Evolutionary conservation across 345 rosid species (phyloP), one percentile per base, ranked within the genome.

Genomic region (Syzygium oleosum): DNA sequence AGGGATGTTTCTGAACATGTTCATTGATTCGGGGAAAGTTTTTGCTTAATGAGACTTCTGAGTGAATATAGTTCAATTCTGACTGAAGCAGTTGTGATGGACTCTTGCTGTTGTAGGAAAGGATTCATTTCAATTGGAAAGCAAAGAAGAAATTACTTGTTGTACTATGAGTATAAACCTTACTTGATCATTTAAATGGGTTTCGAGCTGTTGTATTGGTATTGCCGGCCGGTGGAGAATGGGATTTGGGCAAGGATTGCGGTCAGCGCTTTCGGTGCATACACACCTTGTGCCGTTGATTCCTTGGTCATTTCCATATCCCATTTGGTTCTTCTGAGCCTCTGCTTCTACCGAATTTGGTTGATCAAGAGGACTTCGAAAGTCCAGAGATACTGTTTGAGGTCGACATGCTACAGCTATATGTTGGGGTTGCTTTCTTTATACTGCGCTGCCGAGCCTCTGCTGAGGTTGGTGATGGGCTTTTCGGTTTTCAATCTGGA

Each of bases 281-380:
- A 92, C 89, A 93, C 98, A 54, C 96, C 98, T 11, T 96, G 99
- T 84, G 98, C 93, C 3, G 92, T 94, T n/a, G 96, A 95, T 88
- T 89, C 95, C 27, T 25, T 93, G 46, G 98, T 96, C 88, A 88
- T 96, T 27, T 91, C 90, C 87, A 34, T 94, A 90, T 95, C 99
- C 73, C 91, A 96, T 91, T 85, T 93, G 91, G 96, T 91, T 85
- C 96, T 97, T 89, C 86, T 95, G 88, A 90, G 95, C 79, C 90
- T 97, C 29, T 94, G 98, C 90, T 68, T 91, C 46, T 95, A 93
- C 87, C 93, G 99, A 68, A 93, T 94, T 84, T 96, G 96, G 98
- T 92, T 92, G 63, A 95, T 87, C 59, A 94, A 89, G 90, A 91
- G 86, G 80, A 90, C 90, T 91, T 86, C 87, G 54, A 95, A 94